Evolutionary conservation across 116 monocot species (phyloP), one percentile per base, ranked within the genome.

Genomic region (Trichopus zeylanicus): DNA sequence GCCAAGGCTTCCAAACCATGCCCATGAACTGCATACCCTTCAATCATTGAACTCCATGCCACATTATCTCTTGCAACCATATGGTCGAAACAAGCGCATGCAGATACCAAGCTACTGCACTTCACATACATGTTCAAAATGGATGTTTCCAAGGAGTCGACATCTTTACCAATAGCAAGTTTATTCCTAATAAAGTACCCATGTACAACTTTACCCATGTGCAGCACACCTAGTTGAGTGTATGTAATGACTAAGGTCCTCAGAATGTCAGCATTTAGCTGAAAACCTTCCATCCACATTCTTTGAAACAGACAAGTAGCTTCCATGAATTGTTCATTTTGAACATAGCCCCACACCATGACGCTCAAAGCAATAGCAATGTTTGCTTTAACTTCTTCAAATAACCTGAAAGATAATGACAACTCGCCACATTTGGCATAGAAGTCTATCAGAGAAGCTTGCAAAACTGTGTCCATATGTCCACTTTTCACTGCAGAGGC

Each of bases 101-200:
- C 80, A 9, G 47, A 46, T 47, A 8, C 15, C 29, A 75, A 31
- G 25, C 31, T 28, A 13, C 80, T 75, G 29, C 80, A 75, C 26
- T 68, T 80, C 27, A 74, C 63, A 57, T 80, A 80, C 71, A 80
- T 59, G 51, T 71, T 75, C 7, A 80, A 56, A 30, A 75, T 46
- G n/a, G 80, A 75, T 8, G 80, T 75, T 53, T 56, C 64, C 57
- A 77, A 30, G 9, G 54, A 32, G 32, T 48, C 39, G 5, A 26
- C 29, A 53, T 54, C 30, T 11, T 33, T 24, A 29, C 22, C 18
- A 26, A 20, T 22, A 10, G 21, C 1, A 11, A 54, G 35, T 48
- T 48, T 30, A 39, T 63, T 74, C 68, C 64, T 80, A 29, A 75
- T 64, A 21, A 67, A 24, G 32, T 68, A 75, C 0, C 64, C 67